Percentiles rank a stretch among this genome's conserved stretches.
These are phyloP conservation scores for Yamadazyma taylorii DNA, from an alignment of 1,139 yeast genomes.

Conservation along the genomic window DNA sequence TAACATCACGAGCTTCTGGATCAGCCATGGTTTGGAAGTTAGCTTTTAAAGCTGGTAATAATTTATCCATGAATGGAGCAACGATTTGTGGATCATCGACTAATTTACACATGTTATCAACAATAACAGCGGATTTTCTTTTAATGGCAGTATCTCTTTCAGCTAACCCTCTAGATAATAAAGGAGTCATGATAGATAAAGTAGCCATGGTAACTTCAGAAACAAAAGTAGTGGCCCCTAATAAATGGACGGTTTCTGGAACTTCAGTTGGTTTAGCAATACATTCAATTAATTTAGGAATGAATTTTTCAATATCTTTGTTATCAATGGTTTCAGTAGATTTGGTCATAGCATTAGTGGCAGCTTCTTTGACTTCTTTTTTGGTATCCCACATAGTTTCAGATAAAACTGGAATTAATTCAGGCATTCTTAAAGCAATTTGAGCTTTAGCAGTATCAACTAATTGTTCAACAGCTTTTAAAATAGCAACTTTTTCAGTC, in stretches of 20 bases:
- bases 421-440: conserved; percentile 98
- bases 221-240: conserved; percentile 99
- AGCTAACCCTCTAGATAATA: conserved; percentile 98
- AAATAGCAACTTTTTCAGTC: conserved; percentile 95
- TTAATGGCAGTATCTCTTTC: conserved; percentile 99
- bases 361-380: conserved; percentile 95
- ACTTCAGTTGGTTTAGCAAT: conserved; percentile 96
- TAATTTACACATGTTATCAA: conserved; percentile 99
- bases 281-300: conserved; percentile 95
- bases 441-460: conserved; percentile 96
- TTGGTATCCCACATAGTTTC: conserved; percentile 99
- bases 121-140: conserved; percentile 99
- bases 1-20: conserved; percentile 99
- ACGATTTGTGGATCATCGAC: conserved; percentile 99
- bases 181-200: conserved; percentile 98
- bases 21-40: conserved; percentile 97
- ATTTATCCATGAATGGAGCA: conserved; percentile 96
- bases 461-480: conserved; percentile 78
- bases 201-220: conserved; percentile 99
- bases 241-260: conserved; percentile 96
- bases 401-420: conserved; percentile 95
- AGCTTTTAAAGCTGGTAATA: conserved; percentile 93
- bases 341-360: conserved; percentile 92
- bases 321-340: conserved; percentile 97
- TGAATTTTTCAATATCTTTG: conserved; percentile 99